Conservation (phyloP, 108 stramenopile genomes). For the Nitzschia sp. region DNA sequence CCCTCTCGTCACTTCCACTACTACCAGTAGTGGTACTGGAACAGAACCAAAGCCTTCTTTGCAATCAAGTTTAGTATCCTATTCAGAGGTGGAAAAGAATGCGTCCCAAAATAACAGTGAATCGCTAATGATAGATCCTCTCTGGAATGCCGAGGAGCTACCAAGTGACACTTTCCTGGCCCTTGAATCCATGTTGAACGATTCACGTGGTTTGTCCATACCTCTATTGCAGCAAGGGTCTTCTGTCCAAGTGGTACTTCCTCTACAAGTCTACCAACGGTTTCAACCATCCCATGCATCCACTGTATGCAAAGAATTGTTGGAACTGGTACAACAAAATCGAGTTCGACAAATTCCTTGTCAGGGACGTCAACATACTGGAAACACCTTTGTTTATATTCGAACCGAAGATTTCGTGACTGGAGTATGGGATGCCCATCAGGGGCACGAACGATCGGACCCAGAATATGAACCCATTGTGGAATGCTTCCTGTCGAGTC, state of each 20-base stretch:
- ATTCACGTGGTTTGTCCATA: conserved; percentile 18
- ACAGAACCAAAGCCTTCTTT: background rate
- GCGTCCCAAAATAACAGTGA: background rate
- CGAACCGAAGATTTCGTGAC: conserved; percentile 20
- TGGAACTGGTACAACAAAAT: conserved; percentile 17
- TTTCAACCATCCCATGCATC: conserved; percentile 31
- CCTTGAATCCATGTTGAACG: conserved; percentile 11
- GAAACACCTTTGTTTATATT: conserved; percentile 8
- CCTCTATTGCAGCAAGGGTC: conserved; percentile 9
- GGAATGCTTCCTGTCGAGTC: conserved; percentile 24
- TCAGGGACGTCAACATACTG: conserved; percentile 14
- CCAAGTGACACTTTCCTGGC: conserved; percentile 31
- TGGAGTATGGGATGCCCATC: conserved; percentile 35
- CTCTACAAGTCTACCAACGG: conserved; percentile 20
- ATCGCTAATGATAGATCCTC: background rate
- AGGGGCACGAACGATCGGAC: background rate
- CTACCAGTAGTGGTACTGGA: too few relatives aligned
- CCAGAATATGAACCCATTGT: conserved; percentile 12
- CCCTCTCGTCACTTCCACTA: too few relatives aligned
- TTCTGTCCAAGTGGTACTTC: conserved; percentile 23
- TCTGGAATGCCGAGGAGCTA: conserved; percentile 10
- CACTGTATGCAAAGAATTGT: conserved; percentile 7
- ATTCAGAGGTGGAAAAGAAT: background rate
- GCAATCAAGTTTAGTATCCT: background rate
- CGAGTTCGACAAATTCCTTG: conserved; percentile 21